Percentiles rank a stretch among this genome's conserved stretches.
Evolutionary conservation across 2,329 filamentous ascomycete genomes (phyloP).

Genomic region (Hymenoscyphus salicellus): DNA sequence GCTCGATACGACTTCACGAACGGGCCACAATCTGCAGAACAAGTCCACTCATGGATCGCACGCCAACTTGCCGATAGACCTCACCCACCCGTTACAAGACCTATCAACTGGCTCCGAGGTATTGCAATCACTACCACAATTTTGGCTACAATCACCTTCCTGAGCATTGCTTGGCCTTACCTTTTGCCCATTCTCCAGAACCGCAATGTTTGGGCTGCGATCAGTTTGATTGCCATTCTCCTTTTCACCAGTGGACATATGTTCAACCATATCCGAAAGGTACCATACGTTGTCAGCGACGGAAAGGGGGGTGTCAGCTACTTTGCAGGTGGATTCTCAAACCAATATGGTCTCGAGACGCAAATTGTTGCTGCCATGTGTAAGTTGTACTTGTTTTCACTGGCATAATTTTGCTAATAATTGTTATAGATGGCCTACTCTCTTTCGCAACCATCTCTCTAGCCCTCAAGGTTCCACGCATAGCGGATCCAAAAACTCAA

Average conservation of each 20-base stretch:
- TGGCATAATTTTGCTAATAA: slow-evolving; percentile 9
- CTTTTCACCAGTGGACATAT: slow-evolving; percentile 96
- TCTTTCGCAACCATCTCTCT: slow-evolving; percentile 90
- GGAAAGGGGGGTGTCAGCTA: slow-evolving; percentile 84
- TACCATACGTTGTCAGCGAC: slow-evolving; percentile 85
- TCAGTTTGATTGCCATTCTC: slow-evolving; percentile 84
- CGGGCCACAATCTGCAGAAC: slow-evolving; percentile 74
- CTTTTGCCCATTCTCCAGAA: slow-evolving; percentile 79
- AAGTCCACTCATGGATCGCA: slow-evolving; percentile 73
- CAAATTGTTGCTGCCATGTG: slow-evolving; percentile 93
- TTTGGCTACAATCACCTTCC: slow-evolving; percentile 65
- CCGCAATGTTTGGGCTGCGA: slow-evolving; percentile 88
- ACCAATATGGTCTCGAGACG: slow-evolving; percentile 89
- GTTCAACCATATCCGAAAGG: slow-evolving; percentile 98
- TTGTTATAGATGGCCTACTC: slow-evolving; percentile 64
- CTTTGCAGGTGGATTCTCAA: slow-evolving; percentile 89
- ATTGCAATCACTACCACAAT: slow-evolving; percentile 64
- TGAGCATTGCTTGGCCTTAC: slow-evolving; percentile 73
- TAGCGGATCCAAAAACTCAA: slow-evolving; percentile 72
- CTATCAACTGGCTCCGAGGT: slow-evolving; percentile 82
- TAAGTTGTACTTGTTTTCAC: slow-evolving; percentile 51
- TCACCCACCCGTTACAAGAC: slow-evolving; percentile 74
- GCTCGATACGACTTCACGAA: slow-evolving; percentile 79
- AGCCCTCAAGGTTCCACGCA: slow-evolving; percentile 87
- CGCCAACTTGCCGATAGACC: slow-evolving; percentile 75